phyloP scores from a whole-genome alignment of 2,329 filamentous ascomycete genomes.

The Fusarium verrucosum region DNA sequence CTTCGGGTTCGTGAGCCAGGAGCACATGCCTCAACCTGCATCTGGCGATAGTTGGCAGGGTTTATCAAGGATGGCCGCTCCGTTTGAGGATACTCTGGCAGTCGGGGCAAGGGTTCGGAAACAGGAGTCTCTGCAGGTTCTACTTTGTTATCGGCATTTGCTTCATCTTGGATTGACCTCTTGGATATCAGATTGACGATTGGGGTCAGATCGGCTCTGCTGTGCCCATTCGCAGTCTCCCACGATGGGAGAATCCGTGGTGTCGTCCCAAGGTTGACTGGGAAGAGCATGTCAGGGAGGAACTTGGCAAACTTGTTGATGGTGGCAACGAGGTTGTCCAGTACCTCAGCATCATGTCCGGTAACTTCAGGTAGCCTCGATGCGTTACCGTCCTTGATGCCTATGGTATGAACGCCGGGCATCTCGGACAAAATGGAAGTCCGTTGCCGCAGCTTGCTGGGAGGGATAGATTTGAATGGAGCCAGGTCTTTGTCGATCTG shows the following conservation, averaged over 20 bases:
- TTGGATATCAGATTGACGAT: slow-evolving; percentile 46
- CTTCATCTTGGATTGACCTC: slow-evolving; percentile 30
- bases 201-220: slow-evolving; percentile 41
- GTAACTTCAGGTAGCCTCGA: slow-evolving; percentile 50
- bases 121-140: slow-evolving; percentile 10
- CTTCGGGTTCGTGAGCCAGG: slow-evolving; percentile 67
- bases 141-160: background rate
- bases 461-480: slow-evolving; percentile 80
- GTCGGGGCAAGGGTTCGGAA: background rate
- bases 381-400: slow-evolving; percentile 72
- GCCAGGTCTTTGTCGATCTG: slow-evolving; percentile 78
- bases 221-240: slow-evolving; percentile 59
- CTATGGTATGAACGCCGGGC: slow-evolving; percentile 58
- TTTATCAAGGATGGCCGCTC: slow-evolving; percentile 24
- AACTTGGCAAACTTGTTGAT: slow-evolving; percentile 75
- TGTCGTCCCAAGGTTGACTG: slow-evolving; percentile 74
- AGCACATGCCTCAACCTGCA: slow-evolving; percentile 65
- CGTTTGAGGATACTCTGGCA: slow-evolving; percentile 3
- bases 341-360: slow-evolving; percentile 46
- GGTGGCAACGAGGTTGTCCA: slow-evolving; percentile 68
- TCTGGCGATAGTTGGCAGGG: slow-evolving; percentile 51
- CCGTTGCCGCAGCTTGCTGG: slow-evolving; percentile 71
- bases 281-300: slow-evolving; percentile 84
- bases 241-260: slow-evolving; percentile 62
- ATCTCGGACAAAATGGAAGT: slow-evolving; percentile 53